phyloP scores from a whole-genome alignment of 176 grass and related monocot genomes.

The Urochloa ruziziensis region DNA sequence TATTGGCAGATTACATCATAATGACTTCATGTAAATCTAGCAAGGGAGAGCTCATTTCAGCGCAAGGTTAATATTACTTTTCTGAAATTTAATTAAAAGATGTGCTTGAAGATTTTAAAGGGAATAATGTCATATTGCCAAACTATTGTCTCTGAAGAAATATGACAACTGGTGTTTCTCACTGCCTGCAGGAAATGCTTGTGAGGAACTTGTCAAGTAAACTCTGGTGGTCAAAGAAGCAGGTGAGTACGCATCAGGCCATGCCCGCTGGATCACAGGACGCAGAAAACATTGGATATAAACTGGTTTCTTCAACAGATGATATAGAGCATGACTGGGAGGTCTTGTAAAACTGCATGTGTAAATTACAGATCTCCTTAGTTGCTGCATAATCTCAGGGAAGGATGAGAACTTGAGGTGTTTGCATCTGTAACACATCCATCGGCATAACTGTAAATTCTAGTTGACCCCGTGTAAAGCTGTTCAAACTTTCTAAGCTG shows the following conservation, averaged over 20 bases:
- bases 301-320: constrained; percentile 5
- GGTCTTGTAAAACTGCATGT: constrained; percentile 22
- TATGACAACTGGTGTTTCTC: constrained; percentile 4
- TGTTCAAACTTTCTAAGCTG: not conserved
- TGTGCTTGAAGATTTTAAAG: not conserved
- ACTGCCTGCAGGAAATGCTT: constrained; percentile 29
- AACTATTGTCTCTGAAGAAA: not conserved
- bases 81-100: not conserved
- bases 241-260: not conserved
- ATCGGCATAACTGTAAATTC: constrained; percentile 31
- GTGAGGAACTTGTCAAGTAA: constrained; percentile 32
- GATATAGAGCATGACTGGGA: constrained; percentile 43
- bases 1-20: not conserved
- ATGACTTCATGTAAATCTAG: not conserved
- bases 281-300: not conserved
- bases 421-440: constrained; percentile 3
- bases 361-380: not conserved
- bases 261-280: constrained; percentile 1
- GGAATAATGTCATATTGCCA: not conserved
- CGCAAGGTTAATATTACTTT: not conserved
- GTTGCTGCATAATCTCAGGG: not conserved
- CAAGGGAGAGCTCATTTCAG: not conserved
- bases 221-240: constrained; percentile 34
- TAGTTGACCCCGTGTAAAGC: constrained; percentile 22
- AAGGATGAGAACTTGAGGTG: not conserved